Conservation (phyloP, 2,329 filamentous ascomycete genomes). For the Beauveria rudraprayagi region DNA sequence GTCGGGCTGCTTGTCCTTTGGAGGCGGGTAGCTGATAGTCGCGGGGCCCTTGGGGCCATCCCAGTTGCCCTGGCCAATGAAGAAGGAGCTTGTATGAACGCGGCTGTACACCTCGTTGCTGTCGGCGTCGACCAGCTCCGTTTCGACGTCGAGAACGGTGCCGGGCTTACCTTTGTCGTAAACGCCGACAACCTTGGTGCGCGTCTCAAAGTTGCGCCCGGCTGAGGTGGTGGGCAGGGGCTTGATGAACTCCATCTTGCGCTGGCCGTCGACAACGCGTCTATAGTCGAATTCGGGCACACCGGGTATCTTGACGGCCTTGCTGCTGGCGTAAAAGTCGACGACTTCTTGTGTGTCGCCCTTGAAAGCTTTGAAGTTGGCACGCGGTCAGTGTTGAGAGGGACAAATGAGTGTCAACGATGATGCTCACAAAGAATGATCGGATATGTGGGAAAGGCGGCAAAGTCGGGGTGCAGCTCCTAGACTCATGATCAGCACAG, state of each 20-base stretch:
- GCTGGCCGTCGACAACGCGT: slow-evolving; percentile 76
- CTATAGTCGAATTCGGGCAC: slow-evolving; percentile 69
- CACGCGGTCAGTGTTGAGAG: slow-evolving; percentile 10
- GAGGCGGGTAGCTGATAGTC: slow-evolving; percentile 69
- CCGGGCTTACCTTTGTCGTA: slow-evolving; percentile 86
- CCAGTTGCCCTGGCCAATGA: slow-evolving; percentile 73
- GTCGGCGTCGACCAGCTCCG: slow-evolving; percentile 62
- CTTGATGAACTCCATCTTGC: slow-evolving; percentile 69
- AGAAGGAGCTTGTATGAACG: slow-evolving; percentile 65
- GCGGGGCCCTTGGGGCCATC: slow-evolving; percentile 84
- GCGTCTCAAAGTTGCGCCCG: slow-evolving; percentile 66
- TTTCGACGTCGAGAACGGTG: slow-evolving; percentile 73
- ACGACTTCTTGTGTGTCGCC: slow-evolving; percentile 65
- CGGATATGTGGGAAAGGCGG: slow-evolving; percentile 83
- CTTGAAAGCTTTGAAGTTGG: slow-evolving; percentile 56
- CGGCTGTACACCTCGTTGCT: slow-evolving; percentile 64
- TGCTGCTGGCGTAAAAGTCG: slow-evolving; percentile 72
- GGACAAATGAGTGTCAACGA: neutral
- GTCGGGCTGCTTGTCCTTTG: slow-evolving; percentile 66
- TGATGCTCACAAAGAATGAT: slow-evolving; percentile 61
- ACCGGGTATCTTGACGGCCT: slow-evolving; percentile 59
- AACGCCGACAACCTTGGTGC: slow-evolving; percentile 71
- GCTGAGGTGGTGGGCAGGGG: slow-evolving; percentile 63
- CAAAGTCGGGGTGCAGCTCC: slow-evolving; percentile 82
- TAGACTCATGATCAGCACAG: slow-evolving; percentile 25